Base-by-base conservation (phyloP, 1,139 yeast species). In the Tardiomyces depauwii region DNA sequence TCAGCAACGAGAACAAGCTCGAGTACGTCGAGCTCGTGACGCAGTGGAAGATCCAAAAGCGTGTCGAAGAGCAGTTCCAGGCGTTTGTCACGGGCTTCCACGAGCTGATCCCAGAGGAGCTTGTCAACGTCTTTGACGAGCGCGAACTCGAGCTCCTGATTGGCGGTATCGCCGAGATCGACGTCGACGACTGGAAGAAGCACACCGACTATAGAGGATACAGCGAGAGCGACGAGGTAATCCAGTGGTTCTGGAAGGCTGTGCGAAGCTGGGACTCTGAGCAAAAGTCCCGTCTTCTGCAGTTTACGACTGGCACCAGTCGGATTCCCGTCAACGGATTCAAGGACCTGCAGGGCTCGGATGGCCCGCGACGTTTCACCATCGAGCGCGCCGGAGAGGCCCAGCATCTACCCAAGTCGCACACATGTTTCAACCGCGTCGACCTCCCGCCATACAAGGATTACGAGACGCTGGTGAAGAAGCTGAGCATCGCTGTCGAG, bases 251-350 rank as follows among this genome's bases (percentile, higher is more conserved):
- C 76, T 91, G 98, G 98, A 80, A 79, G 66, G 83, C 95, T 68
- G 81, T 93, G 56, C 75, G 82, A 46, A 86, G 82, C 62, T 89
- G 96, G 96, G 97, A 89, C 64, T 78, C 89, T 45, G 98, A 91
- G 67, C 96, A 89, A 65, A 85, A 89, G 67, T 95, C 97, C 1
- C 79, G 98, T 66, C 73, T 91, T 61, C 72, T 91, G 59, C 98
- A 93, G 68, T 91, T 91, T 63, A 89, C 97, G 18, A 91, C 99
- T 1, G 99, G 99, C 73, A 91, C 98, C 2, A 87, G 96, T 21
- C 84, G 99, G 71, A 89, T 93, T 49, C 99, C 99, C 2, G 98
- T 91, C 54, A 91, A 91, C 66, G 99, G 99, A 40, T 91, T 91
- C 73, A 91, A 91, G 67, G 99, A 91, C 68, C 74, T 91, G 57